Conservation (phyloP, 2,329 filamentous ascomycete species). For the Diaporthe citrichinensis region DNA sequence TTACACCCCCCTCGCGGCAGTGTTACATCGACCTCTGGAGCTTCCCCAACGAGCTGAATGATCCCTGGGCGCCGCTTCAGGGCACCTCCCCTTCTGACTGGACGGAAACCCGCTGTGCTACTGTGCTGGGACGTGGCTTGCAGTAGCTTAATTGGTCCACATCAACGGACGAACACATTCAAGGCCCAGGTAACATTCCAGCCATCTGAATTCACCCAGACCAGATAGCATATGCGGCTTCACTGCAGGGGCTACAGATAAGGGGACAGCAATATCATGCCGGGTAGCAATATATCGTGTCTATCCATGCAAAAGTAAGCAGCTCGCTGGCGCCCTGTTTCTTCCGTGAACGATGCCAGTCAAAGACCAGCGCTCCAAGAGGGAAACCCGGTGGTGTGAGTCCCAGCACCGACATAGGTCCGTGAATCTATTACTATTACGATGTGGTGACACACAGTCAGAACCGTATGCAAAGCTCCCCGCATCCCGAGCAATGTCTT, state of each 20-base stretch:
- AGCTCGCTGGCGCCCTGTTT: too few species aligned
- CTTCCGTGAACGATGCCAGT: background rate
- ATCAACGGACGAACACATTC: background rate
- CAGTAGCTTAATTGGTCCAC: background rate
- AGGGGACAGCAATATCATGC: background rate
- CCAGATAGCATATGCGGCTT: background rate
- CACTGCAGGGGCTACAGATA: background rate
- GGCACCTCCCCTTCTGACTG: slow-evolving; percentile 10
- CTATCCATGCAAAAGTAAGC: too few species aligned
- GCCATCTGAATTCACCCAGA: background rate
- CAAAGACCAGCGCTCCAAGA: background rate
- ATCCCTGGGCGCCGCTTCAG: background rate
- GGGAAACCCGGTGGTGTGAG: background rate
- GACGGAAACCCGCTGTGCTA: background rate
- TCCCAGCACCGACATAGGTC: background rate
- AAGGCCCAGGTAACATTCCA: background rate
- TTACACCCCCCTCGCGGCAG: slow-evolving; percentile 1
- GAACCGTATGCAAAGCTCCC: slow-evolving; percentile 1
- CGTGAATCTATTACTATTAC: background rate
- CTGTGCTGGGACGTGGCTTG: slow-evolving; percentile 21
- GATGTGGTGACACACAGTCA: slow-evolving; percentile 3
- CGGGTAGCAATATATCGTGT: background rate
- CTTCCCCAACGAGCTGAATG: slow-evolving; percentile 5
- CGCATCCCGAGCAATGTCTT: background rate
- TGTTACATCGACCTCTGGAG: slow-evolving; percentile 6